Percentiles rank a stretch among this genome's conserved stretches.
Evolutionary conservation across 805 yeast genomes (phyloP).

Genomic region (Candida oleophila): DNA sequence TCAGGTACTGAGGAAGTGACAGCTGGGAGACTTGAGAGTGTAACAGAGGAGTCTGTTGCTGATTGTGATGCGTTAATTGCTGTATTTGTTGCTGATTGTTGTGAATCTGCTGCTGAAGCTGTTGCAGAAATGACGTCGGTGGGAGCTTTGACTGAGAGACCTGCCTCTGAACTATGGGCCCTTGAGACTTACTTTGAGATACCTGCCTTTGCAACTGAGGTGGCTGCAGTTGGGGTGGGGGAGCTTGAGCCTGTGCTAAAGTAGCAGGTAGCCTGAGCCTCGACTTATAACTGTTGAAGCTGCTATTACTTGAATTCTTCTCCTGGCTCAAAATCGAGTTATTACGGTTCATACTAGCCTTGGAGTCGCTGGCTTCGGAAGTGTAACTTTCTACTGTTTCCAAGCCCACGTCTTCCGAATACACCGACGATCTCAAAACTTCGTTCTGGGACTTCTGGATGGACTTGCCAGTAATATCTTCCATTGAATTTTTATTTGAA

Average conservation of each 20-base stretch:
- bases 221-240: slow-evolving; percentile 1
- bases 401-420: background rate
- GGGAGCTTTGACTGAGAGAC: background rate
- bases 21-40: background rate
- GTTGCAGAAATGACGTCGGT: background rate
- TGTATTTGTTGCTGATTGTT: background rate
- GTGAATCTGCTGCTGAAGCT: background rate
- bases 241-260: slow-evolving; percentile 15
- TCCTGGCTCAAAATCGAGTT: slow-evolving; percentile 8
- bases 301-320: slow-evolving; percentile 20
- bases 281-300: slow-evolving; percentile 28
- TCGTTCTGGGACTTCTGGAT: background rate
- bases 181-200: background rate
- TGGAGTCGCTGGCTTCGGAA: background rate
- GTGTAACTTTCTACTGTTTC: background rate
- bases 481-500: background rate
- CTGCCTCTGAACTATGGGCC: background rate
- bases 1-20: background rate
- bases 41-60: background rate
- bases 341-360: background rate
- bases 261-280: slow-evolving; percentile 33
- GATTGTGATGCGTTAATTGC: background rate
- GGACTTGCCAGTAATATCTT: background rate
- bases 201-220: slow-evolving; percentile 3
- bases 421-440: background rate